Evolutionary conservation across 441 rosid species (phyloP).

Genomic region (Populus tomentosa): DNA sequence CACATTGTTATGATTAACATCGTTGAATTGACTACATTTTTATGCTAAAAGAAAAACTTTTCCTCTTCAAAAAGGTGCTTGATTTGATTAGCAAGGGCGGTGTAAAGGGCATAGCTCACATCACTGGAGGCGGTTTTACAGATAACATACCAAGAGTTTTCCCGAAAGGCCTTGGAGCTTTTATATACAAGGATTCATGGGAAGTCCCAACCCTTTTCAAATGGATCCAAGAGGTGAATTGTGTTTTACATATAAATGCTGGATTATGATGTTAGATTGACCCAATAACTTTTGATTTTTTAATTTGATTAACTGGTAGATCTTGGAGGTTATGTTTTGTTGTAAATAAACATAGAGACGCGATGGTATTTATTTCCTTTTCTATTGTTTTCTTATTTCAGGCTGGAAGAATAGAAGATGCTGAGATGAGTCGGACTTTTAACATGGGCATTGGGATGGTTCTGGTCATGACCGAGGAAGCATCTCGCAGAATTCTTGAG

Average conservation of each 20-base stretch:
- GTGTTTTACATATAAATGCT: background rate
- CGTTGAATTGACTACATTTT: background rate
- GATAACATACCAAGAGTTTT: conserved; percentile 89
- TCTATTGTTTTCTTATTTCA: conserved; percentile 14
- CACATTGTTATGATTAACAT: background rate
- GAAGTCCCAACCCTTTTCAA: conserved; percentile 64
- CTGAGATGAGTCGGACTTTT: conserved; percentile 89
- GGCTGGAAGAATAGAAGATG: conserved; percentile 74
- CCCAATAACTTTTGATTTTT: background rate
- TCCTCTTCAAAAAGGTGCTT: conserved; percentile 49
- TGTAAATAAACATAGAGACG: background rate
- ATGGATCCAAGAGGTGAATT: conserved; percentile 88
- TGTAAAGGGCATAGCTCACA: conserved; percentile 90
- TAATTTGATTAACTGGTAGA: background rate
- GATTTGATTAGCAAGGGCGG: conserved; percentile 78
- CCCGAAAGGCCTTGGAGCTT: conserved; percentile 79
- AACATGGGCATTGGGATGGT: conserved; percentile 97
- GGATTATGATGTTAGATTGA: background rate
- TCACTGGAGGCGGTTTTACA: conserved; percentile 94
- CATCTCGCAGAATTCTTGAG: conserved; percentile 49
- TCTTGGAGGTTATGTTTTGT: background rate
- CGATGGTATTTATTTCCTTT: background rate
- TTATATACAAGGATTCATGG: conserved; percentile 64
- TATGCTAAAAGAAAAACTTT: background rate
- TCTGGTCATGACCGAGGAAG: conserved; percentile 58